These are phyloP conservation scores for Clathrus columnatus DNA, from an alignment of 768 basidiomycete genomes.

Conservation along the genomic window DNA sequence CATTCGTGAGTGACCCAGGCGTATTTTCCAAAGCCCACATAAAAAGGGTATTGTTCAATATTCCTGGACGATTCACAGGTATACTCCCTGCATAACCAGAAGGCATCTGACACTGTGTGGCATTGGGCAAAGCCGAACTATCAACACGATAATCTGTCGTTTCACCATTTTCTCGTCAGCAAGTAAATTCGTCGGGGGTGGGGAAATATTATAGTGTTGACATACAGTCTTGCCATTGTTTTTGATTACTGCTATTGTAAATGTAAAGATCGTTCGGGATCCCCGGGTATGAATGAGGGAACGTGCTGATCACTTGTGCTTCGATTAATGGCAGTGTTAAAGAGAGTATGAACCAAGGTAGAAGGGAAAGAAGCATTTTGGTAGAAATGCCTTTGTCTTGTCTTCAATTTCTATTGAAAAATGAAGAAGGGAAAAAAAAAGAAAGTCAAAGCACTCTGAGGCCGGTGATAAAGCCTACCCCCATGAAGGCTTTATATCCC, in stretches of 20 bases:
- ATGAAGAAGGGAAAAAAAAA: too few relatives aligned
- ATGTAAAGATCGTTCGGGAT: slow-evolving; percentile 16
- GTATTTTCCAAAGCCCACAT: slow-evolving; percentile 55
- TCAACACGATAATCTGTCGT: slow-evolving; percentile 52
- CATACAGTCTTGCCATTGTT: slow-evolving; percentile 57
- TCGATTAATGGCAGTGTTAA: too few relatives aligned
- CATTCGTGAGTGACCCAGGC: slow-evolving; percentile 44
- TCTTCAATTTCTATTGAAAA: too few relatives aligned
- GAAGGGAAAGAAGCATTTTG: too few relatives aligned
- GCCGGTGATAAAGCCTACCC: too few relatives aligned
- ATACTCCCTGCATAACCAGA: slow-evolving; percentile 60
- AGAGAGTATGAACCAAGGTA: too few relatives aligned
- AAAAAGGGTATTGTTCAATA: slow-evolving; percentile 59
- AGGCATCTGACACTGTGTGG: slow-evolving; percentile 41
- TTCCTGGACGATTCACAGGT: slow-evolving; percentile 44
- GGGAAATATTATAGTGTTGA: slow-evolving; percentile 10
- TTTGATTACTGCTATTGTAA: slow-evolving; percentile 31
- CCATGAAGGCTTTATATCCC: too few relatives aligned
- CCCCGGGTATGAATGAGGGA: slow-evolving; percentile 19
- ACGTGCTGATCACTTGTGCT: slow-evolving; percentile 13
- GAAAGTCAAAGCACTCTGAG: too few relatives aligned
- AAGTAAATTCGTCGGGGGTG: too few relatives aligned
- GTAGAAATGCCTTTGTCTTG: too few relatives aligned
- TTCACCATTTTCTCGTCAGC: neutral
- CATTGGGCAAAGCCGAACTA: slow-evolving; percentile 44